phyloP scores from a whole-genome alignment of 164 flowering plant species.

The Stephania yunnanensis region DNA sequence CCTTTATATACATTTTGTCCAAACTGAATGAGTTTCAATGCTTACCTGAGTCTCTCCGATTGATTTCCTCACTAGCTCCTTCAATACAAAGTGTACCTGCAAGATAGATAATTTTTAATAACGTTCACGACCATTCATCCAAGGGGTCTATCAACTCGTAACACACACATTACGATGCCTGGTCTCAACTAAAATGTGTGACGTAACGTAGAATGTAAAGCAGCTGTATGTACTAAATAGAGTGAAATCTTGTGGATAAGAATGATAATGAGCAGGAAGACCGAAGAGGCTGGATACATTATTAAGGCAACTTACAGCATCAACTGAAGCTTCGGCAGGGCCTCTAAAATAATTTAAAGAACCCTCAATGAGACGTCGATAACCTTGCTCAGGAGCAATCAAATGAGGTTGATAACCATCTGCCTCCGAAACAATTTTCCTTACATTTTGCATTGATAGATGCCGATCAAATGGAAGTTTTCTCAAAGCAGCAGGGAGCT shows the following conservation, averaged over 20 bases:
- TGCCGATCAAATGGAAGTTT: conserved; percentile 85
- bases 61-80: conserved; percentile 53
- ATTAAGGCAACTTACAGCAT: conserved; percentile 47
- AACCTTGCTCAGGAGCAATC: conserved; percentile 84
- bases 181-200: background rate
- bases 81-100: conserved; percentile 48
- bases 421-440: conserved; percentile 69
- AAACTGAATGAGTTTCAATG: background rate
- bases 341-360: conserved; percentile 58
- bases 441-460: conserved; percentile 71
- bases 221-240: background rate
- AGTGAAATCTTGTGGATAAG: background rate
- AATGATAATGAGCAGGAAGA: background rate
- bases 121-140: background rate
- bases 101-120: background rate
- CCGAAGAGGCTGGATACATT: background rate
- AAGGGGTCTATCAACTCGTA: background rate
- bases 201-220: background rate
- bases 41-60: conserved; percentile 44
- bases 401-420: conserved; percentile 95
- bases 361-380: conserved; percentile 65
- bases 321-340: conserved; percentile 90
- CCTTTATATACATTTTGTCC: background rate
- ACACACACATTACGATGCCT: background rate
- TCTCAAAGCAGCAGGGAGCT: conserved; percentile 79